phyloP scores from a whole-genome alignment of 2,329 filamentous ascomycete genomes.

The Dothiorella sarmentorum region DNA sequence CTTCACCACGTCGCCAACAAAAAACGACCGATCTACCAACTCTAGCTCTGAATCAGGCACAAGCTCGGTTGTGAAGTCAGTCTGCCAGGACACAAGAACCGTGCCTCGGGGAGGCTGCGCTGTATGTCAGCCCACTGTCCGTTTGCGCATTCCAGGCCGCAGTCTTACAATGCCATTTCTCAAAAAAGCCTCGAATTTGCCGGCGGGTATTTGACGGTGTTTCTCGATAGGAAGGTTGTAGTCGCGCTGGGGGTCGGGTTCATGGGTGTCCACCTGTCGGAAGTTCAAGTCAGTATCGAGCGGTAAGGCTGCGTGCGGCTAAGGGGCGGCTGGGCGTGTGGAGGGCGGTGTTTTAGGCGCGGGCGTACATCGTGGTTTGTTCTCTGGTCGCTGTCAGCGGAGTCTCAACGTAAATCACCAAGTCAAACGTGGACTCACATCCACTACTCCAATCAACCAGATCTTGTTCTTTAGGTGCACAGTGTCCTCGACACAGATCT shows the following conservation, averaged over 20 bases:
- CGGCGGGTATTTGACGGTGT: conserved; percentile 30
- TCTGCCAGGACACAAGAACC: conserved; percentile 49
- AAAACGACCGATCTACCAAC: conserved; percentile 53
- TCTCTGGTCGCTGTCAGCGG: conserved; percentile 24
- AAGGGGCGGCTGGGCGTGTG: neutral
- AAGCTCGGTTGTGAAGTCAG: conserved; percentile 40
- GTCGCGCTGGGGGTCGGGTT: conserved; percentile 41
- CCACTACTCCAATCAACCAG: conserved; percentile 44
- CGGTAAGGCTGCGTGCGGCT: neutral
- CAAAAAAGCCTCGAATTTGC: conserved; percentile 40
- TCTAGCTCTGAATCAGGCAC: conserved; percentile 43
- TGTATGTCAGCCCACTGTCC: neutral
- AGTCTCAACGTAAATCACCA: neutral
- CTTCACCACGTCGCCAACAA: conserved; percentile 56
- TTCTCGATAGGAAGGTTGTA: conserved; percentile 37
- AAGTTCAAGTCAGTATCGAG: neutral
- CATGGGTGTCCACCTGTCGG: conserved; percentile 44
- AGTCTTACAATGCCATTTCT: conserved; percentile 34
- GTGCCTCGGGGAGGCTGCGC: conserved; percentile 48
- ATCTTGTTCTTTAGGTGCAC: conserved; percentile 39
- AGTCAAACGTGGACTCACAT: conserved; percentile 27
- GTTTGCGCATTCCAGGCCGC: too few relatives aligned
- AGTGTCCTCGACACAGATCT: conserved; percentile 42
- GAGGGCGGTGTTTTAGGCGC: conserved; percentile 9
- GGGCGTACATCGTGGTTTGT: conserved; percentile 31